Conservation (phyloP, 768 basidiomycete genomes). For the Dacryopinax spathularia region DNA sequence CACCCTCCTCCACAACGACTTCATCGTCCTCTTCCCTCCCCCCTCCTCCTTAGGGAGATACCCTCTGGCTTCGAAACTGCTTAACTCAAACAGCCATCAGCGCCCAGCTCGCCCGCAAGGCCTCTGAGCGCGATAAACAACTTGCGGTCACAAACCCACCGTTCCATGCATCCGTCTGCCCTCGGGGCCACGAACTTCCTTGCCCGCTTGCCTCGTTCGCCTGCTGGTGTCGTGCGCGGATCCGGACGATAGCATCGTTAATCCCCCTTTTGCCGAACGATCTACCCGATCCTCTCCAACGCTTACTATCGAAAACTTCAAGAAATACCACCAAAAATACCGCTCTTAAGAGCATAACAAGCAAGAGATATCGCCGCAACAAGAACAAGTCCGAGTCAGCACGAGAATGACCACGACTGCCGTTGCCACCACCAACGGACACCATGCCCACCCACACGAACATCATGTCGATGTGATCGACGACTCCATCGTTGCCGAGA, state of each 20-base stretch:
- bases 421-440: conserved; percentile 3
- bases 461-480: conserved; percentile 4
- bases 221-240: conserved; percentile 1
- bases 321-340: background rate
- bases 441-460: background rate
- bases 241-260: conserved; percentile 3
- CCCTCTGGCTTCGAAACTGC: background rate
- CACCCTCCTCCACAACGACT: background rate
- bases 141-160: background rate
- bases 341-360: background rate
- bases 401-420: background rate
- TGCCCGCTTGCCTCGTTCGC: background rate
- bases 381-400: background rate
- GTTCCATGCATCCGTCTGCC: conserved; percentile 4
- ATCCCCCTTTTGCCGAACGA: background rate
- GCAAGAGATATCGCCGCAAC: background rate
- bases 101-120: conserved; percentile 4
- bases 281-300: background rate
- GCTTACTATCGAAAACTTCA: background rate
- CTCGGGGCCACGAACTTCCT: conserved; percentile 2
- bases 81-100: background rate
- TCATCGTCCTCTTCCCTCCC: background rate
- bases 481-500: conserved; percentile 5
- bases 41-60: background rate
- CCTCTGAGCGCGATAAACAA: background rate